Conservation (phyloP, 805 yeast species). For the Ogataea thermomethanolica region DNA sequence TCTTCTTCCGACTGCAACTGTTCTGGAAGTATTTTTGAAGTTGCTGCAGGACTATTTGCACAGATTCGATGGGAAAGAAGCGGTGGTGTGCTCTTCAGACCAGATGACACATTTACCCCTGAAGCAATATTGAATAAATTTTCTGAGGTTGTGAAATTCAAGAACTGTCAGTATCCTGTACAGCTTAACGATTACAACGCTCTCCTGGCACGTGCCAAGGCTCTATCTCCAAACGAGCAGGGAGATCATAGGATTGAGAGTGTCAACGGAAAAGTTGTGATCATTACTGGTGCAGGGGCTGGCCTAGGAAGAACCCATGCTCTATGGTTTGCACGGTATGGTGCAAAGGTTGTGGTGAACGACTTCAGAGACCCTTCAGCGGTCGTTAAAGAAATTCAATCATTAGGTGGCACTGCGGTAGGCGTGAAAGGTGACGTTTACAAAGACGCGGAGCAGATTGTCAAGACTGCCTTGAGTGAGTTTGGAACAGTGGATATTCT, state of each 20-base stretch:
- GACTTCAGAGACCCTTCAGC: constrained; percentile 74
- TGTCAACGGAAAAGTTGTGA: constrained; percentile 78
- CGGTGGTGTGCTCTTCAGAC: constrained; percentile 78
- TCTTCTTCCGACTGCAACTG: constrained; percentile 62
- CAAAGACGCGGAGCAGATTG: constrained; percentile 66
- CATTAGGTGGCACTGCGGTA: constrained; percentile 69
- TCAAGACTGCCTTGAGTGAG: constrained; percentile 68
- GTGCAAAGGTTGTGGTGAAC: constrained; percentile 93
- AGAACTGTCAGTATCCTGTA: constrained; percentile 61
- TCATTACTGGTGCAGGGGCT: constrained; percentile 92
- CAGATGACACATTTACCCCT: constrained; percentile 75
- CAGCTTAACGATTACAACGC: constrained; percentile 68
- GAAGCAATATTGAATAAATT: constrained; percentile 73
- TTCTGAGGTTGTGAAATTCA: constrained; percentile 59
- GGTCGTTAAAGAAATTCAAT: constrained; percentile 71
- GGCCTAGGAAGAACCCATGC: constrained; percentile 95
- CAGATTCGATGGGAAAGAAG: constrained; percentile 95
- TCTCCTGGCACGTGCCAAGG: constrained; percentile 50
- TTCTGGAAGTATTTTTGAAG: constrained; percentile 78
- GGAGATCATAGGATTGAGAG: constrained; percentile 50
- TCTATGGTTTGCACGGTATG: constrained; percentile 76
- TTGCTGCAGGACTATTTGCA: constrained; percentile 91
- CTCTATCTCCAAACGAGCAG: constrained; percentile 55
- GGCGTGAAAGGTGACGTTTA: constrained; percentile 83
- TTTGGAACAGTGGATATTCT: constrained; percentile 85